These are phyloP conservation scores for Leucocoprinus birnbaumii DNA, from an alignment of 768 basidiomycete species.

Conservation along the genomic window DNA sequence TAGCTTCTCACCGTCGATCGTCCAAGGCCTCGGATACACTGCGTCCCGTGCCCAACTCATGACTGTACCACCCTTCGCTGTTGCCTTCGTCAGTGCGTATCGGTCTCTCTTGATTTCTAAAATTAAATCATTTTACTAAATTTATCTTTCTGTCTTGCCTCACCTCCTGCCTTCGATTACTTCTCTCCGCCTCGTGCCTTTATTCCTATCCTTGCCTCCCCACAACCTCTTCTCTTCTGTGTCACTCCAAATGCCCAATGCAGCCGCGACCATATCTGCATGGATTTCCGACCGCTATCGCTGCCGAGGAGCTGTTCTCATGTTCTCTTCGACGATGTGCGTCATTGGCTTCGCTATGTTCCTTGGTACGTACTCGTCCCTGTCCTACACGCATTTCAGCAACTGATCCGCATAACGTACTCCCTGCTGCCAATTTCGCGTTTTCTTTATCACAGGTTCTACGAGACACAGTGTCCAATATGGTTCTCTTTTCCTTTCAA, in stretches of 20 bases:
- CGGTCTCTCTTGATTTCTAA: no score
- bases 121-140: neutral
- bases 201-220: neutral
- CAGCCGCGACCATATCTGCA: conserved; percentile 34
- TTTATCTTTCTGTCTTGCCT: neutral
- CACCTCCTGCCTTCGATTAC: neutral
- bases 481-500: conserved; percentile 52
- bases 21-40: conserved; percentile 56
- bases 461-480: conserved; percentile 40
- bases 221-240: no score
- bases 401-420: neutral
- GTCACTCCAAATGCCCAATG: neutral
- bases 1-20: conserved; percentile 74
- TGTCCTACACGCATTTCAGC: neutral
- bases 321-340: conserved; percentile 40
- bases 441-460: conserved; percentile 28
- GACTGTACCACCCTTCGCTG: conserved; percentile 57
- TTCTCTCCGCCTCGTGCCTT: neutral
- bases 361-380: conserved; percentile 34
- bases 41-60: conserved; percentile 55
- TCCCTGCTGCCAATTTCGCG: neutral
- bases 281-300: conserved; percentile 51
- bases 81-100: conserved; percentile 44
- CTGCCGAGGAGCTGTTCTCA: conserved; percentile 44
- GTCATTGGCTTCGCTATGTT: conserved; percentile 55